phyloP scores from a whole-genome alignment of 306 rosid genomes.

The Prosopis cineraria region DNA sequence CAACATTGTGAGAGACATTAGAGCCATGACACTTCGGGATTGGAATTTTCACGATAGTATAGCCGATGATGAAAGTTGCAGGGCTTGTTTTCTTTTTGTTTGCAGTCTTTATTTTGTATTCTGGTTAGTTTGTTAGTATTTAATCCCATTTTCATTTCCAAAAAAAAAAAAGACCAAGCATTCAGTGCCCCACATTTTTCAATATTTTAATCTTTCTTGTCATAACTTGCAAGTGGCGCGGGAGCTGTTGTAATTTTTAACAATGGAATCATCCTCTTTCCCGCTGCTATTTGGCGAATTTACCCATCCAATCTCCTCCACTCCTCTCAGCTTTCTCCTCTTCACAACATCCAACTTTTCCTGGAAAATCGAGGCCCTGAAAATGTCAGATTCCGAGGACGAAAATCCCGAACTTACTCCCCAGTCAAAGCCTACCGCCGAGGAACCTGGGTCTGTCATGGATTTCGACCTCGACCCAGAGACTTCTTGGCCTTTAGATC shows the following conservation, averaged over 20 bases:
- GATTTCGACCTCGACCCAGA: slow-evolving; percentile 81
- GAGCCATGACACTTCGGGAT: too few species aligned
- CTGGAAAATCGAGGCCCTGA: slow-evolving; percentile 14
- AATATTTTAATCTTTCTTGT: slow-evolving; percentile 25
- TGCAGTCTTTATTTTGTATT: too few species aligned
- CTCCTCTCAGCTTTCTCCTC: slow-evolving; percentile 1
- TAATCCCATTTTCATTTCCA: too few species aligned
- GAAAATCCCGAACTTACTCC: slow-evolving; percentile 42
- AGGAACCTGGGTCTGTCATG: slow-evolving; percentile 47
- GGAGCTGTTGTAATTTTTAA: background rate
- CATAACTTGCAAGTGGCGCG: slow-evolving; percentile 35
- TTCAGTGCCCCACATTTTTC: slow-evolving; percentile 10
- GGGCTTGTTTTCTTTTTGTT: too few species aligned
- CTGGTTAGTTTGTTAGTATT: too few species aligned
- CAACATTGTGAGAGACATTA: too few species aligned
- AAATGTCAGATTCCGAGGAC: slow-evolving; percentile 68
- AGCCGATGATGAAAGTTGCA: too few species aligned
- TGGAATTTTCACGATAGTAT: too few species aligned
- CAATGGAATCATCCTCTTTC: slow-evolving; percentile 24
- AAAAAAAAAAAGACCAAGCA: too few species aligned
- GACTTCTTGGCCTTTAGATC: slow-evolving; percentile 72
- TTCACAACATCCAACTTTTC: background rate
- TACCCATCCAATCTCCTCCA: slow-evolving; percentile 1
- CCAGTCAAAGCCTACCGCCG: slow-evolving; percentile 39
- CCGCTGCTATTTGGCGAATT: slow-evolving; percentile 14